Evolutionary conservation across 331 rosid genomes (phyloP), one percentile per base, ranked within the genome.

Genomic region (Malus hybrid): DNA sequence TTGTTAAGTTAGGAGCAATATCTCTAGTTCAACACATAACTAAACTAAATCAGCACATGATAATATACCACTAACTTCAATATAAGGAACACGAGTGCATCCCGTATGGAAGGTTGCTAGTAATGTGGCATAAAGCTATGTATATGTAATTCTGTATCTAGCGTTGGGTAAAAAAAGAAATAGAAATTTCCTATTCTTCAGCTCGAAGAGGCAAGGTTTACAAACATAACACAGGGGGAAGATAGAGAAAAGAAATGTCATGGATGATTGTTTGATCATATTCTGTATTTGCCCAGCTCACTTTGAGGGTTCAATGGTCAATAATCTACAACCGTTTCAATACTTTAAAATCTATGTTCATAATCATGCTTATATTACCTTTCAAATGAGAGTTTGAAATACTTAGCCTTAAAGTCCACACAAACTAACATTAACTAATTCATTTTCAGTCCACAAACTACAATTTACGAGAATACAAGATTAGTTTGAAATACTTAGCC

Each of bases 401-500:
- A 1, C 24, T 24, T 24, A 24, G 24, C 24, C 24, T 24, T 1
- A 24, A 24, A 24, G 14, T 46, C 52, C 14, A 46, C 52, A 10
- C 16, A 46, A 46, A 10, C 52, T 46, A 12, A 12, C 52, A 3
- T 46, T 46, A 46, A 24, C 24, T 24, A 24, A 24, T 24, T 24
- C 24, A 24, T 24, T 24, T 24, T 24, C 24, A 24, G 24, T 52
- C 59, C 59, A 52, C 22, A 14, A 52, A 52, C 59, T n/a, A 57
- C 63, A 12, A 57, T 2, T 20, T 57, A 57, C 63, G 3, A 3
- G 6, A 8, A 20, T 57, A 7, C 63, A 20, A n/a, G 29, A 57
- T 19, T 6, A 28, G 20, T n/a, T 7, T 5, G 63, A 57, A 20
- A n/a, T 4, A 52, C 96, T 93, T 90, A 87, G 99, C 90, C 88